Percentiles rank a stretch among this genome's conserved stretches.
These are phyloP conservation scores for Chenopodium album DNA, from an alignment of 148 eudicot species.

Conservation along the genomic window DNA sequence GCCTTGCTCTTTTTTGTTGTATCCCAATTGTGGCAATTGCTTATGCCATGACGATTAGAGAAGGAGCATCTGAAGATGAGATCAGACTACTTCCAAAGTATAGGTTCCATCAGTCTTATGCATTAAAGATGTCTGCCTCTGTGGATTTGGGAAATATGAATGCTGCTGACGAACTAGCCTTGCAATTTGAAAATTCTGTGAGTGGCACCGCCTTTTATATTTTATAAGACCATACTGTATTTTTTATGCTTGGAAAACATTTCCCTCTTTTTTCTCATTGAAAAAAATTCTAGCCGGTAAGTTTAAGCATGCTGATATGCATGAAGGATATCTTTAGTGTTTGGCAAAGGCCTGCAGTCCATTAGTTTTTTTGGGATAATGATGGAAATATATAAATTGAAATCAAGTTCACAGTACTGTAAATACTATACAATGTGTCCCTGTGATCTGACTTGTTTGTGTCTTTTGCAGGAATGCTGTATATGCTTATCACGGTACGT, in stretches of 20 bases:
- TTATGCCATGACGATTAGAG: slow-evolving; percentile 57
- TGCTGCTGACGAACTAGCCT: slow-evolving; percentile 31
- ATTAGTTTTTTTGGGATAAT: not conserved
- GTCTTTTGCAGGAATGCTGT: slow-evolving; percentile 61
- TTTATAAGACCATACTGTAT: not conserved
- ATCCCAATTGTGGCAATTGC: slow-evolving; percentile 59
- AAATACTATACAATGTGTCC: not conserved
- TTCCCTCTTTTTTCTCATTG: not conserved
- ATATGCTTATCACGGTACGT: slow-evolving; percentile 59
- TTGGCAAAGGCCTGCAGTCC: not conserved
- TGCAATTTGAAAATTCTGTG: slow-evolving; percentile 65
- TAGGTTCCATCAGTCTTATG: slow-evolving; percentile 36
- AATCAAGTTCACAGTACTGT: not conserved
- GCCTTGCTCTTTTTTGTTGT: slow-evolving; percentile 60
- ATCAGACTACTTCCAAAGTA: slow-evolving; percentile 62
- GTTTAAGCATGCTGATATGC: not conserved
- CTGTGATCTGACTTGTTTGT: not conserved
- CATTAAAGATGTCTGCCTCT: slow-evolving; percentile 20
- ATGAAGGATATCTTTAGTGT: not conserved
- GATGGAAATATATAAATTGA: not conserved
- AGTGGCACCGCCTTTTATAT: slow-evolving; percentile 28
- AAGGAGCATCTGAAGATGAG: slow-evolving; percentile 77
- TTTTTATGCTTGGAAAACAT: not conserved
- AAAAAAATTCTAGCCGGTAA: not conserved
- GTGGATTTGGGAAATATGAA: slow-evolving; percentile 11